These are phyloP conservation scores for Condylostoma magnum DNA, from an alignment of 169 alveolate genomes.

Conservation along the genomic window DNA sequence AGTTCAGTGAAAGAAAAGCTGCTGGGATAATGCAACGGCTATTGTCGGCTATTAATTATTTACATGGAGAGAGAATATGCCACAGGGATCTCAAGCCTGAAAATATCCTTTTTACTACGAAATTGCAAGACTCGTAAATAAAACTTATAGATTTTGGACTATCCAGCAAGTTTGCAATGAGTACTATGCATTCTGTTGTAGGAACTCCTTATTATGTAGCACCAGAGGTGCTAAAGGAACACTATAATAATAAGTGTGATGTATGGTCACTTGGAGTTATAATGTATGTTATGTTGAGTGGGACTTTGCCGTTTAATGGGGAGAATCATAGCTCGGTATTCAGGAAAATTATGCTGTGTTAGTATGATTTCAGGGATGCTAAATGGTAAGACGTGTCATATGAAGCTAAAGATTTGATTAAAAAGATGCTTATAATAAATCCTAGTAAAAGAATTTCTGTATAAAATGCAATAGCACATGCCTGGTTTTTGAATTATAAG, in stretches of 20 bases:
- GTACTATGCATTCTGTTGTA: not conserved
- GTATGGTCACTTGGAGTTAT: conserved; percentile 30
- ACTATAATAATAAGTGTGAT: conserved; percentile 29
- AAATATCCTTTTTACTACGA: conserved; percentile 61
- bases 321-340: not conserved
- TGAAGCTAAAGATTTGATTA: conserved; percentile 23
- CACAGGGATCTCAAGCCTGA: conserved; percentile 72
- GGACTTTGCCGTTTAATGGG: conserved; percentile 29
- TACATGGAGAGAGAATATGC: conserved; percentile 64
- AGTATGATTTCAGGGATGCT: not conserved
- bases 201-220: conserved; percentile 37
- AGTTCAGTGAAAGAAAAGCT: conserved; percentile 29
- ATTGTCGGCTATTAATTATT: conserved; percentile 34
- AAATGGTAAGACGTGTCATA: not conserved
- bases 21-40: conserved; percentile 23
- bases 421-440: not conserved
- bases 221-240: conserved; percentile 30
- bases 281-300: conserved; percentile 12
- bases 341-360: not conserved
- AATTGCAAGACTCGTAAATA: conserved; percentile 43
- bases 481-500: conserved; percentile 33
- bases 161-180: no score
- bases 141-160: conserved; percentile 71
- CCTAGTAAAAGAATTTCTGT: conserved; percentile 18
- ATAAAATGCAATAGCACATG: conserved; percentile 32